Evolutionary conservation across 805 yeast species (phyloP), one percentile per base, ranked within the genome.

Genomic region (Spathaspora boniae): DNA sequence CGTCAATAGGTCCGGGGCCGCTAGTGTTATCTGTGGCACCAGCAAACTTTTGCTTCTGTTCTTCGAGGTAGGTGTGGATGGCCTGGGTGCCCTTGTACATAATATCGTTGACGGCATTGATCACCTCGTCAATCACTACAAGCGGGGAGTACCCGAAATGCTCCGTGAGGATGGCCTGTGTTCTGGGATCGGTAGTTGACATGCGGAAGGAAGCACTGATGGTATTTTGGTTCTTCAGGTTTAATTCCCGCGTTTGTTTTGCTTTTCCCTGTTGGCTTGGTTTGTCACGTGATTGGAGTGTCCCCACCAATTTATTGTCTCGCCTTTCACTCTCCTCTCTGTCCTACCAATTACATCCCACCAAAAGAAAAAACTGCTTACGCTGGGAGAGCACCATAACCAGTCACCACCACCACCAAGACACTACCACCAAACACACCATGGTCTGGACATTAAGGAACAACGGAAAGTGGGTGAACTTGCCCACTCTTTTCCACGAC

Each of bases 91-190:
- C 84, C 46, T 82, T 80, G 60, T 84, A 83, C 79, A 87, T 74
- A 18, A 86, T 76, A 34, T 80, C 87, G 51, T 88, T 88, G 16
- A 86, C 93, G 1, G 87, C 85, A 56, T 88, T 87, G 47, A 88
- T 86, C 9, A 89, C 81, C 50, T 86, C 95, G 48, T 89, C 97
- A 5, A 89, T 72, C 9, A 88, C 62, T 0, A 89, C 76, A 7
- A 87, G 72, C 0, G 96, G 95, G 6, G 93, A 84, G 50, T 75
- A 86, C 23, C 86, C 95, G 23, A 89, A 62, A 53, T 88, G 96
- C 58, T 88, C 96, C 1, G 95, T 84, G 33, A 89, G 66, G 12
- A 87, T 49, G 8, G 64, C 51, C 18, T 59, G 53, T 19, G 49
- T 56, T 29, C 67, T 45, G 40, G 57, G 55, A 36, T 59, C 66